phyloP scores from a whole-genome alignment of 306 rosid species.

The Abrus precatorius region DNA sequence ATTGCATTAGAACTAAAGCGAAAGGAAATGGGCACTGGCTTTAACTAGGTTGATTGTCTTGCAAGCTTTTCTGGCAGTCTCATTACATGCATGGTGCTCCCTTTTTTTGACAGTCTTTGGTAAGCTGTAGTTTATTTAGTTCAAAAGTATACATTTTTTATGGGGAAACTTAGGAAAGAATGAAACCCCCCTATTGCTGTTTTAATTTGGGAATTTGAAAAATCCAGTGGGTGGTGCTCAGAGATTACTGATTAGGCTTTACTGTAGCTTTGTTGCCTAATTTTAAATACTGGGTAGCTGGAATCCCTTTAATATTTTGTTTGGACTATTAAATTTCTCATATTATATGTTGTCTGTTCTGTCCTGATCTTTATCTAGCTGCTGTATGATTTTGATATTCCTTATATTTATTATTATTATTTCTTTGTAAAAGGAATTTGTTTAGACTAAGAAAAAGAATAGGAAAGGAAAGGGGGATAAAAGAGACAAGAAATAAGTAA shows the following conservation, averaged over 20 bases:
- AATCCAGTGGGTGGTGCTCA: constrained; percentile 44
- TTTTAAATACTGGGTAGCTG: constrained; percentile 41
- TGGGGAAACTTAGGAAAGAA: constrained; percentile 44
- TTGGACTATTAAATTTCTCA: constrained; percentile 43
- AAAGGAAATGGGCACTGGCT: constrained; percentile 66
- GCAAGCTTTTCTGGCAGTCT: constrained; percentile 34
- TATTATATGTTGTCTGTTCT: constrained; percentile 28
- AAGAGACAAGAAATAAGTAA: no score
- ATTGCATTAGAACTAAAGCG: constrained; percentile 73
- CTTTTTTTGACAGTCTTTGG: constrained; percentile 9
- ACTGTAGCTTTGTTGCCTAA: constrained; percentile 38
- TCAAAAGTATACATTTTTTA: constrained; percentile 43
- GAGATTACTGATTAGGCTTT: constrained; percentile 39
- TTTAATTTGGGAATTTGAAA: constrained; percentile 47
- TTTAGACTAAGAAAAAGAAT: background rate
- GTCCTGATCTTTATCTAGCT: background rate
- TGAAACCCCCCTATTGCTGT: constrained; percentile 33
- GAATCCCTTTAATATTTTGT: constrained; percentile 40
- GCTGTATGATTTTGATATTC: constrained; percentile 2
- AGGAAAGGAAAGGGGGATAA: background rate
- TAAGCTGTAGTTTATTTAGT: constrained; percentile 48
- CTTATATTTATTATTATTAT: background rate
- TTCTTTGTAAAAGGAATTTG: background rate
- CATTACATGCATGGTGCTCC: constrained; percentile 40
- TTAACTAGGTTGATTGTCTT: constrained; percentile 54